Percentiles rank a stretch among this genome's conserved stretches.
phyloP scores from a whole-genome alignment of 176 grass and related monocot species.

The Puya raimondii region DNA sequence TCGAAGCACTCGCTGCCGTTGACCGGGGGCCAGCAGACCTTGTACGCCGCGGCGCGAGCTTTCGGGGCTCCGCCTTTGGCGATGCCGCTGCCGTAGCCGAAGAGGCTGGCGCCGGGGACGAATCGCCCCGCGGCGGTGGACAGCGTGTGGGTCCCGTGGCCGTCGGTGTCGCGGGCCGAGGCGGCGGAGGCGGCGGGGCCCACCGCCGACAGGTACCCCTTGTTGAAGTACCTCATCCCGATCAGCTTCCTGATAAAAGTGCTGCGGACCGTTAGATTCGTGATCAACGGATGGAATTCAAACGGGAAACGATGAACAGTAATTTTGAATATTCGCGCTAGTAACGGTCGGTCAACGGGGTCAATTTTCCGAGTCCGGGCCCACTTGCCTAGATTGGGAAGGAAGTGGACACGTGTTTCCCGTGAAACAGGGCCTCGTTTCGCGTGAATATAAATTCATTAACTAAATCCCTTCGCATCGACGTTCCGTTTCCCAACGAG shows the following conservation, averaged over 20 bases:
- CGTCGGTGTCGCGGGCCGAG: constrained; percentile 53
- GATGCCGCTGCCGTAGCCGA: constrained; percentile 74
- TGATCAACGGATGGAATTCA: constrained; percentile 17
- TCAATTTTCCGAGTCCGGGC: background rate
- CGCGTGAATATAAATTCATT: too few relatives aligned
- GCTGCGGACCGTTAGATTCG: constrained; percentile 3
- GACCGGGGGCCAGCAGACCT: constrained; percentile 87
- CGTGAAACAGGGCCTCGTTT: background rate
- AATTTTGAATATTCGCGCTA: background rate
- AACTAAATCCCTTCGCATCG: too few relatives aligned
- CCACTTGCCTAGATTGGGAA: too few relatives aligned
- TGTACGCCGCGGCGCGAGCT: constrained; percentile 67
- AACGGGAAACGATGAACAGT: background rate
- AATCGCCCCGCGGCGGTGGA: constrained; percentile 63
- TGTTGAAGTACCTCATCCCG: constrained; percentile 71
- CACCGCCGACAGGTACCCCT: constrained; percentile 45
- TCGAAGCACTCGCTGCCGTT: constrained; percentile 88
- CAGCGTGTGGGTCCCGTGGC: constrained; percentile 90
- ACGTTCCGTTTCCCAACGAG: too few relatives aligned
- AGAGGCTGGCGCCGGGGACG: constrained; percentile 54
- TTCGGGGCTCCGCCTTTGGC: constrained; percentile 64
- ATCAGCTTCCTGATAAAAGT: constrained; percentile 60
- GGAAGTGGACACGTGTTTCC: background rate
- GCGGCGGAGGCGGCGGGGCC: constrained; percentile 19
- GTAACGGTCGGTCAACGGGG: background rate